Evolutionary conservation across 2,329 filamentous ascomycete species (phyloP).

Genomic region (Grosmannia clavigera): DNA sequence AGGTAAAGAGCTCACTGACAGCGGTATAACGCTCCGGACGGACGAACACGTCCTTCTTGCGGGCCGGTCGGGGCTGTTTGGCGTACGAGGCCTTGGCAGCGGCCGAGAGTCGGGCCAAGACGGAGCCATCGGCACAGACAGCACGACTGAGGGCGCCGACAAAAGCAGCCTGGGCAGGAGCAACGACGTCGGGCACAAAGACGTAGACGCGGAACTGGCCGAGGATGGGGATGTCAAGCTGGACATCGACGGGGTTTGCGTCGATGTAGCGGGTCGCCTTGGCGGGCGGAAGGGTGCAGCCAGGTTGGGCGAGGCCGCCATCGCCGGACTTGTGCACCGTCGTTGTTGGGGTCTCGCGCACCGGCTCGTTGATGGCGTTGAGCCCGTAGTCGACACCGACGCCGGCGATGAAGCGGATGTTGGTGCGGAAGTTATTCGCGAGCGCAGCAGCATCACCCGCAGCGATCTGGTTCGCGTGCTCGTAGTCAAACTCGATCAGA

Average conservation of each 20-base stretch:
- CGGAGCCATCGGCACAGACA: constrained; percentile 35
- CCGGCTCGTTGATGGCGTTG: constrained; percentile 38
- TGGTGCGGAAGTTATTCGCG: constrained; percentile 50
- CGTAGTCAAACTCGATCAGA: constrained; percentile 44
- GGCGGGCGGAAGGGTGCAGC: constrained; percentile 48
- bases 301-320: constrained; percentile 29
- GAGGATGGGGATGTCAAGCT: constrained; percentile 64
- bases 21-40: constrained; percentile 58
- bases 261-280: constrained; percentile 64
- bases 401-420: constrained; percentile 55
- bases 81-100: constrained; percentile 49
- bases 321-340: constrained; percentile 17
- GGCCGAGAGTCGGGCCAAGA: constrained; percentile 45
- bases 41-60: constrained; percentile 51
- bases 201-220: constrained; percentile 71
- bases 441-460: constrained; percentile 45
- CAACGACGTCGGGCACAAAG: constrained; percentile 49
- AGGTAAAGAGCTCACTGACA: constrained; percentile 57
- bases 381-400: constrained; percentile 46
- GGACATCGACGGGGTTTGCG: constrained; percentile 63
- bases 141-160: constrained; percentile 45
- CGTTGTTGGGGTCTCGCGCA: constrained; percentile 22
- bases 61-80: constrained; percentile 39
- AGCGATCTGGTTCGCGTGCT: constrained; percentile 29
- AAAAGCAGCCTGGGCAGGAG: constrained; percentile 33